Percentiles rank a stretch among this genome's conserved stretches.
These are phyloP conservation scores for Nakazawaea anatomiae DNA, from an alignment of 805 yeast genomes.

Conservation along the genomic window DNA sequence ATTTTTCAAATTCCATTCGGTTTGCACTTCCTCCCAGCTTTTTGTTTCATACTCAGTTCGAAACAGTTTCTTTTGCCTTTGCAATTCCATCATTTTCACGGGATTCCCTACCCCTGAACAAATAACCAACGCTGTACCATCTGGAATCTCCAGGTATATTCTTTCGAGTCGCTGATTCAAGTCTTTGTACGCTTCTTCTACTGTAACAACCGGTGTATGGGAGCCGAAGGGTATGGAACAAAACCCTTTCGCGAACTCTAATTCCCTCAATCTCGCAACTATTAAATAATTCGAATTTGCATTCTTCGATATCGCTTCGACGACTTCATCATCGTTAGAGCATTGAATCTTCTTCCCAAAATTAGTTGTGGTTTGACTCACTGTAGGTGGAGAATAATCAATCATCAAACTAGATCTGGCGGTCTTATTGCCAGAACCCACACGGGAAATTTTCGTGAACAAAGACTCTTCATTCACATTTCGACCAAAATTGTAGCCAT, in stretches of 20 bases:
- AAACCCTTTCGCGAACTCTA: constrained; percentile 40
- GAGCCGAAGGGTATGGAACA: constrained; percentile 4
- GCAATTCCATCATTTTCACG: constrained; percentile 39
- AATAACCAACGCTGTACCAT: constrained; percentile 53
- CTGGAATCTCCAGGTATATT: constrained; percentile 50
- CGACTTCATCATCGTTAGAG: constrained; percentile 54
- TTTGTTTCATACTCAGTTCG: constrained; percentile 36
- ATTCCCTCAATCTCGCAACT: constrained; percentile 51
- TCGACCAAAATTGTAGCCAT: constrained; percentile 65
- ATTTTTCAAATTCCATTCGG: constrained; percentile 48
- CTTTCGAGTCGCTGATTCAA: constrained; percentile 39
- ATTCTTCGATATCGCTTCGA: constrained; percentile 33
- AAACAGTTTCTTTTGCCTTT: constrained; percentile 33
- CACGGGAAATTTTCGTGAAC: constrained; percentile 29
- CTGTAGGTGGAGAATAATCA: constrained; percentile 13
- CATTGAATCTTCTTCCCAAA: constrained; percentile 36
- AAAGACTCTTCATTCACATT: constrained; percentile 35
- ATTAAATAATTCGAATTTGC: constrained; percentile 38
- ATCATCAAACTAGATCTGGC: constrained; percentile 22
- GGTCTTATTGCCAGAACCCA: constrained; percentile 18
- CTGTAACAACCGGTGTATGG: constrained; percentile 12
- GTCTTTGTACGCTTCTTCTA: constrained; percentile 18
- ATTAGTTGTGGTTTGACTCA: neutral
- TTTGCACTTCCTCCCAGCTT: constrained; percentile 37
- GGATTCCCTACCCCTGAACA: constrained; percentile 63